These are phyloP conservation scores for Tetracentron sinense DNA, from an alignment of 164 flowering plant genomes.

Conservation along the genomic window DNA sequence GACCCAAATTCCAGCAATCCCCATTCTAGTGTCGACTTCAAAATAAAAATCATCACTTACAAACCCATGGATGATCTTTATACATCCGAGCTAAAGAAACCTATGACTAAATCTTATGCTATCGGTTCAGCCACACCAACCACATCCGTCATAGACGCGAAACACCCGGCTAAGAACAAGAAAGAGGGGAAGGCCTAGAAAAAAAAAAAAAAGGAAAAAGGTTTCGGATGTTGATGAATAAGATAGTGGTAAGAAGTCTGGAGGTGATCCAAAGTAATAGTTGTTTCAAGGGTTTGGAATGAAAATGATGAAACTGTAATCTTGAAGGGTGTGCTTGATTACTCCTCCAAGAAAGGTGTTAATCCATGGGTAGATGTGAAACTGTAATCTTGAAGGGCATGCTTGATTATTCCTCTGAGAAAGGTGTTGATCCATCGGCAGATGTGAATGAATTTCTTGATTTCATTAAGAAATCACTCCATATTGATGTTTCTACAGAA, in stretches of 20 bases:
- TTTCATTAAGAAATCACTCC: constrained; percentile 26
- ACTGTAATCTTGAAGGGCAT: constrained; percentile 37
- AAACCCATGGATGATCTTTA: constrained; percentile 41
- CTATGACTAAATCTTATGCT: no score
- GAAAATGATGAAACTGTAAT: no score
- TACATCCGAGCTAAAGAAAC: constrained; percentile 11
- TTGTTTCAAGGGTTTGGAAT: constrained; percentile 33
- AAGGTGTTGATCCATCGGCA: constrained; percentile 21
- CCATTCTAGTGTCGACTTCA: constrained; percentile 4
- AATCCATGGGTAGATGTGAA: no score
- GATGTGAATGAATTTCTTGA: constrained; percentile 29
- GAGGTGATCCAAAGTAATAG: constrained; percentile 6
- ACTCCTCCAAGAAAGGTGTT: no score
- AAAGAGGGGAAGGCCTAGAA: constrained; percentile 2
- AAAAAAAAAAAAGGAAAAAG: constrained; percentile 8
- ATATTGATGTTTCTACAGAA: constrained; percentile 9
- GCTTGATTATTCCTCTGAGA: constrained; percentile 21
- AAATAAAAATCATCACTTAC: constrained; percentile 27
- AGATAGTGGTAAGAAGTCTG: constrained; percentile 12
- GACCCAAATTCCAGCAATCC: no score
- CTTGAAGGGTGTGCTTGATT: no score
- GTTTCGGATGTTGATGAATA: no score
- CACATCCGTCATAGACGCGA: not conserved
- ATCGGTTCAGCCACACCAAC: not conserved
- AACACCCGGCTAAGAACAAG: not conserved